Evolutionary conservation across 2,329 filamentous ascomycete genomes (phyloP), one percentile per base, ranked within the genome.

Genomic region (Blastomyces silverae): DNA sequence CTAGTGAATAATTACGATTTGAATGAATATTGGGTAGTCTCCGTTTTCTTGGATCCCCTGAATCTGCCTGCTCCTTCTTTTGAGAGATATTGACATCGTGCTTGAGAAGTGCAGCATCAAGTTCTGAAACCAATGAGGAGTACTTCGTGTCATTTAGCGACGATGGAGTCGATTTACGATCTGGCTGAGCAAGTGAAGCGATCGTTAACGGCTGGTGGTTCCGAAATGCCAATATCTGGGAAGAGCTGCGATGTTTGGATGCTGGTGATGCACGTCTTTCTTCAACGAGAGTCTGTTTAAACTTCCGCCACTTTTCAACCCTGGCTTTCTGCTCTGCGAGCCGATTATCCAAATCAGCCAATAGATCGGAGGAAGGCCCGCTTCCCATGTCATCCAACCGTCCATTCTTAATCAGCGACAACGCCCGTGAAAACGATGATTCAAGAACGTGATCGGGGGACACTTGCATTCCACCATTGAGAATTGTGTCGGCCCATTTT

Each of bases 221-320:
- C 42, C 71, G 74, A 65, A 79, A 78, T 4, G 34, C 20, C 20
- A 66, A n/a, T 39, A 37, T 25, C n/a, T 62, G 48, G n/a, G 11
- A 68, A 4, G 66, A 39, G 11, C 39, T 58, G 34, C 59, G 48
- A 20, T 39, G 39, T 17, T 70, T 69, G 22, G 69, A 66, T 15
- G 68, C 70, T 17, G 69, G 71, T 44, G 71, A 69, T 15, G 57
- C 13, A 46, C 37, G 17, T 59, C 31, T 64, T 64, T 63, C 57
- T 61, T 60, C 48, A 3, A 44, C 53, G 25, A 66, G 53, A 31
- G 73, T 71, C 50, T 80, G 77, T 67, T 84, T 80, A 67, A 91
- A 91, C n/a, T 80, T 81, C 69, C 88, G 83, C 92, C 91, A 96
- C 73, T 83, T 87, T 62, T 85, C 81, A 37, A 96, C 75, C 50